These are phyloP conservation scores for Eucalyptus cloeziana DNA, from an alignment of 345 rosid genomes.

Conservation along the genomic window DNA sequence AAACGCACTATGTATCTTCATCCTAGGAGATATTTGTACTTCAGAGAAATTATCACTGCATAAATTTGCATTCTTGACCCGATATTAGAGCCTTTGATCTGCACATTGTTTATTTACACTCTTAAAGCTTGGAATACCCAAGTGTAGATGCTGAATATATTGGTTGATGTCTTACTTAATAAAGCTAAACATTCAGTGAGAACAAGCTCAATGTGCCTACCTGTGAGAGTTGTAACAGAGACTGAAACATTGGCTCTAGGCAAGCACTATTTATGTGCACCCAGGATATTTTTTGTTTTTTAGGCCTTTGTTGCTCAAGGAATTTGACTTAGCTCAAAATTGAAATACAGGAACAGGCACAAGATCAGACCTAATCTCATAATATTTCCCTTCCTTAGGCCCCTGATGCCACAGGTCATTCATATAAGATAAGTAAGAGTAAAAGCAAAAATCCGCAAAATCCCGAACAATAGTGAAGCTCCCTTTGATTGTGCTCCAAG, in stretches of 20 bases:
- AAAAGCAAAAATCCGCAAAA: slow-evolving; percentile 60
- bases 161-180: not conserved
- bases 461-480: slow-evolving; percentile 64
- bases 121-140: not conserved
- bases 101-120: not conserved
- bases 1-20: not conserved
- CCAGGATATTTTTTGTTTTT: not conserved
- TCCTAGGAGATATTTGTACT: not conserved
- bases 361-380: slow-evolving; percentile 71
- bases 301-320: not conserved
- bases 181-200: not conserved
- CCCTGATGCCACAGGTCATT: slow-evolving; percentile 42
- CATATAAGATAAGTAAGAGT: slow-evolving; percentile 68
- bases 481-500: slow-evolving; percentile 55
- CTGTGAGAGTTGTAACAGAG: not conserved
- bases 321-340: not conserved
- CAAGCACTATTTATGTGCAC: not conserved
- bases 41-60: not conserved
- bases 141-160: not conserved
- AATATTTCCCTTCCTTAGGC: slow-evolving; percentile 33
- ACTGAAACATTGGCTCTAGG: not conserved
- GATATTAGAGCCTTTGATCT: not conserved
- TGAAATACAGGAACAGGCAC: not conserved
- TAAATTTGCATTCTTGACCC: not conserved
- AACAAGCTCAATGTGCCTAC: not conserved